These are phyloP conservation scores for Cenococcum geophilum DNA, from an alignment of 495 filamentous ascomycete species.

Conservation along the genomic window DNA sequence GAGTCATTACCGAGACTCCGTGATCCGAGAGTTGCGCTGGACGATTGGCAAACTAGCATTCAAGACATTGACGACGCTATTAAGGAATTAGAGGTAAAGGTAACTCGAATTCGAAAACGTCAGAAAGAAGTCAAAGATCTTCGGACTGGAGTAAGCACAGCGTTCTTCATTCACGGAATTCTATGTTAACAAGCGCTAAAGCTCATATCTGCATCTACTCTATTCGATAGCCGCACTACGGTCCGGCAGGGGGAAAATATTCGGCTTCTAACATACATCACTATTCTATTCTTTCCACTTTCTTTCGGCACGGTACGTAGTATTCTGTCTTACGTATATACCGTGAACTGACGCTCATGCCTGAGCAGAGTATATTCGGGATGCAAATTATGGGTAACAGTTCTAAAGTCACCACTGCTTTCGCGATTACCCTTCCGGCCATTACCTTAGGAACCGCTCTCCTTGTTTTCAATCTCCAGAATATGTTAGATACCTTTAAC, in stretches of 20 bases:
- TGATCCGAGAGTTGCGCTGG: neutral
- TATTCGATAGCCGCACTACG: slow-evolving; percentile 19
- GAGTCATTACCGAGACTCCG: slow-evolving; percentile 4
- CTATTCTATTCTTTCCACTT: slow-evolving; percentile 21
- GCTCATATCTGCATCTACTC: slow-evolving; percentile 18
- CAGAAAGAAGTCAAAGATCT: slow-evolving; percentile 9
- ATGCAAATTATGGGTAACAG: slow-evolving; percentile 14
- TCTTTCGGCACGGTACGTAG: slow-evolving; percentile 14
- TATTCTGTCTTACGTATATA: no score
- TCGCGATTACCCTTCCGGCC: slow-evolving; percentile 7
- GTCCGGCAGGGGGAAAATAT: slow-evolving; percentile 22
- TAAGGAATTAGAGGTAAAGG: neutral
- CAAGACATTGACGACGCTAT: slow-evolving; percentile 7
- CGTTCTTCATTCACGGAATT: neutral
- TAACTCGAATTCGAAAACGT: neutral
- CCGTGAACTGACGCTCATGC: neutral
- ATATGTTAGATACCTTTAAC: neutral
- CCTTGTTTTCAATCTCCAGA: slow-evolving; percentile 8
- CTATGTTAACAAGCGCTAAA: neutral
- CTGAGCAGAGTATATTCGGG: slow-evolving; percentile 13
- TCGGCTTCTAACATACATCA: slow-evolving; percentile 18
- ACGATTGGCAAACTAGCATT: slow-evolving; percentile 1
- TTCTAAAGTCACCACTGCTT: neutral
- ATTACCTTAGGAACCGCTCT: slow-evolving; percentile 8
- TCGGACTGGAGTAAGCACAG: neutral